These are phyloP conservation scores for Apophysomyces variabilis DNA, from an alignment of 371 early-diverging fungal species.

Conservation along the genomic window DNA sequence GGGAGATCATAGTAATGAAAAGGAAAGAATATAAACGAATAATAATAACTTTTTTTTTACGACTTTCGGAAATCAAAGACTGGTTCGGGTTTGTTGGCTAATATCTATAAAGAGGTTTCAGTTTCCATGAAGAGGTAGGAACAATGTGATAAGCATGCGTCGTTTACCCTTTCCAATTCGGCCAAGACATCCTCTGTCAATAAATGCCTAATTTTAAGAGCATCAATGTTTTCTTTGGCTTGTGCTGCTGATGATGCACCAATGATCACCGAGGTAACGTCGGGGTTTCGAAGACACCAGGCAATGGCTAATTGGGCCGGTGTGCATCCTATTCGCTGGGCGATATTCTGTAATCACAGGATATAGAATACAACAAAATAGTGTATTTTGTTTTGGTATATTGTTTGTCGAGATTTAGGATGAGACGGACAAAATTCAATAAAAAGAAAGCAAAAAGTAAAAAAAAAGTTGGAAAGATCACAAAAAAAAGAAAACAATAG, in stretches of 20 bases:
- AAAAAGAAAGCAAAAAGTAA: no score
- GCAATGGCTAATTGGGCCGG: slow-evolving; percentile 82
- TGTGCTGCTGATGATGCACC: slow-evolving; percentile 78
- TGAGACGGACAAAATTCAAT: no score
- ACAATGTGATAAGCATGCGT: not conserved
- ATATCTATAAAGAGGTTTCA: slow-evolving; percentile 41
- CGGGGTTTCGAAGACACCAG: slow-evolving; percentile 76
- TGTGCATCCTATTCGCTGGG: slow-evolving; percentile 68
- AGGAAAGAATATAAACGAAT: no score
- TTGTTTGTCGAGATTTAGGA: not conserved
- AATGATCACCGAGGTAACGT: slow-evolving; percentile 66
- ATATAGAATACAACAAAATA: no score
- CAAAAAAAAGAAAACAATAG: slow-evolving; percentile 1
- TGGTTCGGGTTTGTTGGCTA: slow-evolving; percentile 74
- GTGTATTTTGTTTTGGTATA: not conserved
- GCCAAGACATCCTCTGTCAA: slow-evolving; percentile 72
- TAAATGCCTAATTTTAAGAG: slow-evolving; percentile 60
- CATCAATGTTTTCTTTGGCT: slow-evolving; percentile 76
- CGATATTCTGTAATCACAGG: slow-evolving; percentile 50
- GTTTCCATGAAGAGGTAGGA: not conserved
- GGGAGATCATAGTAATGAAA: not conserved
- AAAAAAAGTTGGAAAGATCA: not conserved
- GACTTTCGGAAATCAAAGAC: slow-evolving; percentile 68
- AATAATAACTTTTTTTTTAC: slow-evolving; percentile 16
- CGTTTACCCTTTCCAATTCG: slow-evolving; percentile 59